These are phyloP conservation scores for Athelia sp. DNA, from an alignment of 1,284 basidiomycete genomes.

Conservation along the genomic window DNA sequence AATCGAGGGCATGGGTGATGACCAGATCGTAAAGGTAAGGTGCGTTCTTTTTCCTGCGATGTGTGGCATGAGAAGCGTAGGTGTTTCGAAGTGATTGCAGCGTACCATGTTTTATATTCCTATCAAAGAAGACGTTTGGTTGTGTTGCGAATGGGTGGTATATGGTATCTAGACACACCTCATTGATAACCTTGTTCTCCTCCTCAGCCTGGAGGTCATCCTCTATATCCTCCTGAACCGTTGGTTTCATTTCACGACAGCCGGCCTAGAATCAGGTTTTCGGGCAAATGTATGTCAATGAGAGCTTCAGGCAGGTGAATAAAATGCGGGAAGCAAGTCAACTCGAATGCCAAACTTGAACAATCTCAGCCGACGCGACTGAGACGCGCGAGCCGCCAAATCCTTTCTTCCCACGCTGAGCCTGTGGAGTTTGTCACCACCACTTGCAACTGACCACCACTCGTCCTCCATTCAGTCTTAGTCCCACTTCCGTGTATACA, in stretches of 20 bases:
- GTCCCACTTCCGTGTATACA: too few species aligned
- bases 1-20: slow-evolving; percentile 96
- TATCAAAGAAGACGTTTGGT: slow-evolving; percentile 21
- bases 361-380: background rate
- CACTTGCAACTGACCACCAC: too few species aligned
- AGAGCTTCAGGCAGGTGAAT: too few species aligned
- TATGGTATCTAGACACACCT: slow-evolving; percentile 47
- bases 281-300: background rate
- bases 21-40: slow-evolving; percentile 97
- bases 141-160: slow-evolving; percentile 3
- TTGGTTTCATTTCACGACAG: slow-evolving; percentile 49
- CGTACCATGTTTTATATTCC: slow-evolving; percentile 83
- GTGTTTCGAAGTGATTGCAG: slow-evolving; percentile 3
- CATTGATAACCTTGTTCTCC: slow-evolving; percentile 90
- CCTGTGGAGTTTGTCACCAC: too few species aligned
- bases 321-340: too few species aligned
- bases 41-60: slow-evolving; percentile 89
- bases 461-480: too few species aligned
- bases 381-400: background rate
- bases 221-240: slow-evolving; percentile 68
- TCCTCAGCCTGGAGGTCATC: slow-evolving; percentile 79
- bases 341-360: too few species aligned
- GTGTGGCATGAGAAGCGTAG: slow-evolving; percentile 3
- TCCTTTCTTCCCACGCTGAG: background rate
- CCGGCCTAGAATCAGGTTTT: background rate